phyloP scores from a whole-genome alignment of 495 filamentous ascomycete genomes.

The Penicillium canescens region DNA sequence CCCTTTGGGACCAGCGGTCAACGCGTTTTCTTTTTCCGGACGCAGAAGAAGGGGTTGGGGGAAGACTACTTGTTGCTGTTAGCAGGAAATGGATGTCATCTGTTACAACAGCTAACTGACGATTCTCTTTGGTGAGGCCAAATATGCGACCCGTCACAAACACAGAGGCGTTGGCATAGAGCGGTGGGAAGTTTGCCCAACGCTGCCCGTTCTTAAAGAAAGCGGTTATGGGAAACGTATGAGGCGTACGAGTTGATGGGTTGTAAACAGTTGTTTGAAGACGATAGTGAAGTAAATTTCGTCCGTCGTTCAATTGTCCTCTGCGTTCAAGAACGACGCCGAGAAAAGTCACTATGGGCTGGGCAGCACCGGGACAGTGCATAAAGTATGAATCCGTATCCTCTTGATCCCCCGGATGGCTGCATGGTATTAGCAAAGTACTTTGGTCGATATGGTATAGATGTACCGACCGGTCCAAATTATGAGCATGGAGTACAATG shows the following conservation, averaged over 20 bases:
- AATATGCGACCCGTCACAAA: conserved; percentile 16
- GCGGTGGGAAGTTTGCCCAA: conserved; percentile 12
- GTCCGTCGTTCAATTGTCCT: conserved; percentile 11
- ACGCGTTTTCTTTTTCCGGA: conserved; percentile 7
- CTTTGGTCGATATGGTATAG: background rate
- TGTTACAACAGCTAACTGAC: conserved; percentile 13
- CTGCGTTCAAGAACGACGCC: conserved; percentile 8
- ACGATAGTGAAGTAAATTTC: conserved; percentile 13
- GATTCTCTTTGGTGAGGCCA: conserved; percentile 16
- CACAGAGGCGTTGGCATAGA: conserved; percentile 1
- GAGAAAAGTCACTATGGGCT: conserved; percentile 9
- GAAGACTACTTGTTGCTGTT: background rate
- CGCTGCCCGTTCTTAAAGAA: conserved; percentile 18
- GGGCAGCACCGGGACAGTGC: conserved; percentile 16
- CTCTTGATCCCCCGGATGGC: conserved; percentile 13
- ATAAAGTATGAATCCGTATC: conserved; percentile 12
- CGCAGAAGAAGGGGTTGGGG: conserved; percentile 8
- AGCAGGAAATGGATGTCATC: conserved; percentile 21
- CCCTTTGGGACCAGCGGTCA: conserved; percentile 9
- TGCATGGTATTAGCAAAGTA: background rate
- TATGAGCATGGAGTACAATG: conserved; percentile 11
- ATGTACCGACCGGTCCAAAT: conserved; percentile 6
- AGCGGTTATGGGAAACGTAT: conserved; percentile 15
- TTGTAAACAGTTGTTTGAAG: conserved; percentile 17
- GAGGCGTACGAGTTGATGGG: conserved; percentile 1